Percentiles rank a stretch among this genome's conserved stretches.
These are phyloP conservation scores for Colletotrichum camelliae DNA, from an alignment of 2,329 filamentous ascomycete species.

Conservation along the genomic window DNA sequence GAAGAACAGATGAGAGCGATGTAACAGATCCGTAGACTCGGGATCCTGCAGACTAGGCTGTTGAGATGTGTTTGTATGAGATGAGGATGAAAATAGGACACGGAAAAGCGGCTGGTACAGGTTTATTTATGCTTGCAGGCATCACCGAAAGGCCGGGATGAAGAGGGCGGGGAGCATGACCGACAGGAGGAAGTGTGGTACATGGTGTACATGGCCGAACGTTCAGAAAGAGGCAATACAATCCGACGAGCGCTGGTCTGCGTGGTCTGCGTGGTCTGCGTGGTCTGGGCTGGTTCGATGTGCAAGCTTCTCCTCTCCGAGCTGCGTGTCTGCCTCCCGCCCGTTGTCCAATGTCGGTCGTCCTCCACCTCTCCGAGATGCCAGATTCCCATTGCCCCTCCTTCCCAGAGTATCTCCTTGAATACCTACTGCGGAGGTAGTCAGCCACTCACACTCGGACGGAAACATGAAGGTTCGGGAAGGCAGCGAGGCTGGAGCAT, in stretches of 20 bases:
- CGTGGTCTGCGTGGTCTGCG: not conserved
- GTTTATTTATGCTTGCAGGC: constrained; percentile 19
- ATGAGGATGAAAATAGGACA: not conserved
- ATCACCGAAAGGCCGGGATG: constrained; percentile 1
- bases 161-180: constrained; percentile 2
- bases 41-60: constrained; percentile 1
- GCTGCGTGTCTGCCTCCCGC: not conserved
- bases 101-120: not conserved
- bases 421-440: not conserved
- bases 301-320: not conserved
- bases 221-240: constrained; percentile 15
- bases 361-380: constrained; percentile 22
- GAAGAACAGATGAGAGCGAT: not conserved
- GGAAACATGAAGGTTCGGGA: constrained; percentile 2
- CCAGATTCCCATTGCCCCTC: constrained; percentile 15
- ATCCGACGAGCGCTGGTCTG: constrained; percentile 6
- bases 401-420: constrained; percentile 21
- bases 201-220: not conserved
- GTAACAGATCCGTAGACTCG: not conserved
- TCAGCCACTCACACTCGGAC: not conserved
- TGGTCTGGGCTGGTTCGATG: not conserved
- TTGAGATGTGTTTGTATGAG: constrained; percentile 8
- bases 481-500: constrained; percentile 3
- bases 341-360: not conserved
- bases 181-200: not conserved